Base-by-base conservation (phyloP, 805 yeast genomes). In the Lipomyces oligophaga region DNA sequence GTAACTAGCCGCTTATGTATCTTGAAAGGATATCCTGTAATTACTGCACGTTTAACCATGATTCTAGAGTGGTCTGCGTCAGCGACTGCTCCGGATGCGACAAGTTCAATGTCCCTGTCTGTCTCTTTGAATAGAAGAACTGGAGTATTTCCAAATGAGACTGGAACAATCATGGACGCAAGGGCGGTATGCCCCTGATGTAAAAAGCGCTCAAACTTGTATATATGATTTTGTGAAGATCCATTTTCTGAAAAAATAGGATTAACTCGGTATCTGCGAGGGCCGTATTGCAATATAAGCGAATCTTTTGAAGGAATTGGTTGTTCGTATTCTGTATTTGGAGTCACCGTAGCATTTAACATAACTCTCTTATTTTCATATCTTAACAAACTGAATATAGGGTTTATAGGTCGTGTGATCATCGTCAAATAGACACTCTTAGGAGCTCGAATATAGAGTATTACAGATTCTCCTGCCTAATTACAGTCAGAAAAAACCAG, bases 11-110 rank as follows among this genome's bases (percentile, higher is more conserved):
- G 79, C 70, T 86, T 90, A 73, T 94, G 97, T 60, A 93, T 89
- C 73, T 89, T 93, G 67, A 88, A 81, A 35, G 97, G 95, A 58
- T 87, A 88, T 47, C 98, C 98, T 0, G 97, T 93, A 44, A 93
- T 70, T 4, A 93, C 80, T 3, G 83, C 81, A 64, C 97, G 78
- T 75, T 90, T 88, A 26, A 94, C 95, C 44, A 89, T 63, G 21
- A 90, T 75, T 66, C 97, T 78, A 11, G 82, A 76, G 61, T 83
- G 85, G 67, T 93, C 96, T 35, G 89, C 77, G 63, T 86, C 86
- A 60, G 84, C 73, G 72, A 88, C 85, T 0, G 95, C 79, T 34
- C 99, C 99, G 54, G 85, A 84, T 3, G 96, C 98, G 22, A 90
- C 72, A 36, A 94, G 74, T 25, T 77, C 79, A 41, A 62, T 49